Evolutionary conservation across 225 moss, liverwort and hornwort genomes (phyloP), one percentile per base, ranked within the genome.

Genomic region (Neckera pumila): DNA sequence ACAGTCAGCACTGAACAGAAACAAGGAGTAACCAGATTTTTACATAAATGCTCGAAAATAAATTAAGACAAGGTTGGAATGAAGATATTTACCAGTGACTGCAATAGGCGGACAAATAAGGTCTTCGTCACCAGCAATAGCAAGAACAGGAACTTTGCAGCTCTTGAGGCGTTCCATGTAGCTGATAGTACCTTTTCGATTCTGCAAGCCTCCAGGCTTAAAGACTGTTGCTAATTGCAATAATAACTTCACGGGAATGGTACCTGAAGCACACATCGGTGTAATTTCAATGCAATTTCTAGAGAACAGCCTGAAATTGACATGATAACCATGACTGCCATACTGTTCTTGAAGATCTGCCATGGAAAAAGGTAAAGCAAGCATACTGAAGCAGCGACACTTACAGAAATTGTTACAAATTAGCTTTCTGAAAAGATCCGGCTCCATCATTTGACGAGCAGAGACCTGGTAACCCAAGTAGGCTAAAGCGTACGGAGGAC

Each of bases 391-490:
- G 64, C 42, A 76, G 92, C 36, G 38, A 80, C 26, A 90, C 94
- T 84, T 94, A 98, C 98, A 94, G 87, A 98, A 98, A 91, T 98
- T 98, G 86, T 95, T 97, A 74, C 94, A 88, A 36, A 97, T 6
- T 65, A 98, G 92, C 90, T 95, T 98, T 91, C 88, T 92, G 90
- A 97, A 97, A 86, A 95, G 94, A 74, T 86, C 92, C 31, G 95
- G 90, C 76, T 95, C 92, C 98, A 98, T 98, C 96, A 95, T 97
- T 84, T 93, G 94, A 87, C 91, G 91, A 81, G 98, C 96, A 70
- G 98, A 98, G 72, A 98, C 86, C 54, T 98, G 93, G 67, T 98
- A 95, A 62, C 97, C 98, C 87, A 98, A 90, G 91, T 96, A 98
- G 42, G 97, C 96, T 87, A 98, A 89, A 86, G 98, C 96, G 87